These are phyloP conservation scores for Aspergillus sclerotioniger DNA, from an alignment of 495 filamentous ascomycete genomes.

Conservation along the genomic window DNA sequence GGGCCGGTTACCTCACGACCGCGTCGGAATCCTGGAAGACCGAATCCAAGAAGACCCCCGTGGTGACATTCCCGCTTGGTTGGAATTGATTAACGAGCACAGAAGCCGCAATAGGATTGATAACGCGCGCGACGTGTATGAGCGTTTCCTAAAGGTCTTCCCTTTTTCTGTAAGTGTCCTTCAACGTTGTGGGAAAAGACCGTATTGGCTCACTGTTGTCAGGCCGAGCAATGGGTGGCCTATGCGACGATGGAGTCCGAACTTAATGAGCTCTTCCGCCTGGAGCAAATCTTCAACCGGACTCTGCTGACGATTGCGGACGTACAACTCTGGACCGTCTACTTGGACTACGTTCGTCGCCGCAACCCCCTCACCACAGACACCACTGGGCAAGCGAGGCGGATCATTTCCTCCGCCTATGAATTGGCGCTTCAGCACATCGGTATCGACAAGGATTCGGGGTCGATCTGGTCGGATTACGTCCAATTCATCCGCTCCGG, in stretches of 20 bases:
- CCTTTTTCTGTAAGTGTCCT: constrained; percentile 78
- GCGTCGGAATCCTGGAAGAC: constrained; percentile 82
- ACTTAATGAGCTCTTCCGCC: constrained; percentile 67
- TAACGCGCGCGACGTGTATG: constrained; percentile 75
- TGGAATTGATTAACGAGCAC: constrained; percentile 81
- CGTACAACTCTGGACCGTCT: constrained; percentile 86
- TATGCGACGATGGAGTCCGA: constrained; percentile 87
- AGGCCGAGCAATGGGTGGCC: constrained; percentile 88
- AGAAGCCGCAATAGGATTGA: constrained; percentile 76
- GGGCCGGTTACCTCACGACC: constrained; percentile 70
- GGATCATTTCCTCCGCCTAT: constrained; percentile 76
- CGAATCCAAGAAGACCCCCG: constrained; percentile 86
- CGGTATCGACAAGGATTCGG: constrained; percentile 89
- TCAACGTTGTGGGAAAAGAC: constrained; percentile 4
- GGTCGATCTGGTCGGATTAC: constrained; percentile 88
- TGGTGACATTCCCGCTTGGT: constrained; percentile 88
- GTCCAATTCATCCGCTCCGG: constrained; percentile 83
- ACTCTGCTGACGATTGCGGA: constrained; percentile 72
- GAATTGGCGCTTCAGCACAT: constrained; percentile 87
- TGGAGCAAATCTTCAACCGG: constrained; percentile 78
- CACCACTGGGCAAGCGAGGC: constrained; percentile 67
- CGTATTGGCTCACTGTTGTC: constrained; percentile 15
- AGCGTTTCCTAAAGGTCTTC: constrained; percentile 82
- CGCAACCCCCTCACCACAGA: constrained; percentile 83
- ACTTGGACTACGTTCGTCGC: constrained; percentile 91